phyloP scores from a whole-genome alignment of 495 filamentous ascomycete species.

The Aspergillus avenaceus region DNA sequence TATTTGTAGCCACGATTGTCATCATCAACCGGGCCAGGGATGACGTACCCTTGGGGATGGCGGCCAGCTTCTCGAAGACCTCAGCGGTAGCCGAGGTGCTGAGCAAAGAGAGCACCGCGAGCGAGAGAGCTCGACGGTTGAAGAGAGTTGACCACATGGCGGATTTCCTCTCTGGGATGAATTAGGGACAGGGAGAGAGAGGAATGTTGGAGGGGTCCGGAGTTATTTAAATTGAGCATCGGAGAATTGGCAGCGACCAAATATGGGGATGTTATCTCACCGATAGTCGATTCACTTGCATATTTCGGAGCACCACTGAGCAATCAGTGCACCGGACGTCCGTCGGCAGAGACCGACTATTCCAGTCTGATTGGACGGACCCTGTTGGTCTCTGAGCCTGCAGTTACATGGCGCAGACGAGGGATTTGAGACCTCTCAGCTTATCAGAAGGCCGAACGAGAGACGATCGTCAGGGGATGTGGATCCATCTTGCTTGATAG shows the following conservation, averaged over 20 bases:
- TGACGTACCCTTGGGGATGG: slow-evolving; percentile 32
- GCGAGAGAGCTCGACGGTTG: slow-evolving; percentile 32
- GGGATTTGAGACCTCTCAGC: not conserved
- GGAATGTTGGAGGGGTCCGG: no score
- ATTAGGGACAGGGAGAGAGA: not conserved
- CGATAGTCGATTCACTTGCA: not conserved
- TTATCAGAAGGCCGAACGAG: not conserved
- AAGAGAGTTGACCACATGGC: slow-evolving; percentile 28
- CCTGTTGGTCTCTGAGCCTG: not conserved
- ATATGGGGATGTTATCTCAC: not conserved
- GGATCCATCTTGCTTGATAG: not conserved
- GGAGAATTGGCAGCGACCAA: slow-evolving; percentile 30
- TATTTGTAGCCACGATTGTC: slow-evolving; percentile 15
- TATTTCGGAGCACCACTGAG: not conserved
- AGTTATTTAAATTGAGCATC: no score
- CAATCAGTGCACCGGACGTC: not conserved
- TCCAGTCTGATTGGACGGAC: not conserved
- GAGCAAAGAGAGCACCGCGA: slow-evolving; percentile 37
- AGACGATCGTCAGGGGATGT: not conserved
- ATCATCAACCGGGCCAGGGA: slow-evolving; percentile 4
- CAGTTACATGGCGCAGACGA: not conserved
- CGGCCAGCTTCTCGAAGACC: slow-evolving; percentile 34
- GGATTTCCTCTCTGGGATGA: not conserved
- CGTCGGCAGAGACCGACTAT: not conserved
- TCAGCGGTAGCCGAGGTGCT: slow-evolving; percentile 30